Evolutionary conservation across 2,329 filamentous ascomycete species (phyloP), one percentile per base, ranked within the genome.

Genomic region (Calonectria ilicicola): DNA sequence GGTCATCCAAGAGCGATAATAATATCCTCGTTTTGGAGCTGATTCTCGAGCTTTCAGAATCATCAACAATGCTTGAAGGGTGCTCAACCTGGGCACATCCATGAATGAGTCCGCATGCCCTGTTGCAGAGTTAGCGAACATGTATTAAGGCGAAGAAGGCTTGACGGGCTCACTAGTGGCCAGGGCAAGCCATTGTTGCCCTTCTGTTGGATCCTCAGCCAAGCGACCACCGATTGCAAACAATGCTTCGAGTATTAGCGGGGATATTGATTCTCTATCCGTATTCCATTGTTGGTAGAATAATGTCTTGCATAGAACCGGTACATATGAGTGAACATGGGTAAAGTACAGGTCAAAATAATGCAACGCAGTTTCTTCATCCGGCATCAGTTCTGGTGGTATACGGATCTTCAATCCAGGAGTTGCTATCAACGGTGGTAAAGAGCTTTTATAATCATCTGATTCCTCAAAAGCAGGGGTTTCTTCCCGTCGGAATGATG

Each of bases 1-100:
- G 6, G 94, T 95, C 91, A 98, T 98, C 96, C 97, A 98, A 0
- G 97, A 98, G 44, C 96, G 93, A 84, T 97, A 98, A 83, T 97
- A 98, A 82, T 98, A 98, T 1, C 97, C 97, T 72, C 95, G 92
- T 81, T 98, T 98, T 0, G 96, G 96, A 10, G 94, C 92, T n/a
- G 94, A 94, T 83, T 98, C 96, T 75, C 95, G 91, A 1, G 96
- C 97, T 83, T 98, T 98, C 51, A 98, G 86, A 21, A 98, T 89
- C 53, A 98, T 92, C 53, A 98, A 86, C 73, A 98, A 87, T 3
- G 95, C 96, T 84, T 98, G 96, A 12, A 98, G 92, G 0, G 97
- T 98, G 84, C 95, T 98, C 58, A 98, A 81, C 63, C 96, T 90
- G 2, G 96, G 95, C 27, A 96, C 92, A 79, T 98, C 96, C 90